Evolutionary conservation across 805 yeast species (phyloP).

Genomic region (Saccharomycopsis sp.): DNA sequence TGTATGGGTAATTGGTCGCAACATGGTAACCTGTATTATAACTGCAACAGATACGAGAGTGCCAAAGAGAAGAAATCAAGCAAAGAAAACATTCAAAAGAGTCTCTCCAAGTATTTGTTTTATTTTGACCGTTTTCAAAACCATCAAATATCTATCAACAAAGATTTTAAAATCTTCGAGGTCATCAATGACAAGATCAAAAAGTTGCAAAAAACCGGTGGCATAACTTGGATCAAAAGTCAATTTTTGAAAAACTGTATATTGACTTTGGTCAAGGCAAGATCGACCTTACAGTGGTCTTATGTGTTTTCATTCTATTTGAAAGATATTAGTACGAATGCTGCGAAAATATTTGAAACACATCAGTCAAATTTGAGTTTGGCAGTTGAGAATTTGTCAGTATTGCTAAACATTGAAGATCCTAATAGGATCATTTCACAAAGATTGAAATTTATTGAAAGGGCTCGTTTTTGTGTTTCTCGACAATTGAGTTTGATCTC

Average conservation of each 20-base stretch:
- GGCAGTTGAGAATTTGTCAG: conserved; percentile 63
- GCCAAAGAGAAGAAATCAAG: conserved; percentile 21
- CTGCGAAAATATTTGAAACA: conserved; percentile 57
- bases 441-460: conserved; percentile 32
- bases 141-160: conserved; percentile 67
- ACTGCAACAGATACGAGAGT: conserved; percentile 50
- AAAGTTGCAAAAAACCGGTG: conserved; percentile 51
- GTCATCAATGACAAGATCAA: conserved; percentile 56
- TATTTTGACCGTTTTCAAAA: conserved; percentile 65
- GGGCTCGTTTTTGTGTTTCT: conserved; percentile 29
- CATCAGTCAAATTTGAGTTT: conserved; percentile 55
- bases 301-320: conserved; percentile 73
- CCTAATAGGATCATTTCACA: conserved; percentile 29
- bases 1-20: conserved; percentile 68
- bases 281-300: conserved; percentile 83
- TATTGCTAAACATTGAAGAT: conserved; percentile 40
- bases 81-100: conserved; percentile 34
- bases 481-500: conserved; percentile 31
- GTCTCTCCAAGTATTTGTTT: conserved; percentile 60
- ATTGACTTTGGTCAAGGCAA: conserved; percentile 50
- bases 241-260: conserved; percentile 75
- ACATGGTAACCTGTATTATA: conserved; percentile 57
- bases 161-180: conserved; percentile 57
- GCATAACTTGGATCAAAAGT: conserved; percentile 79
- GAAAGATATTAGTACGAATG: conserved; percentile 34